These are phyloP conservation scores for Aspergillus sp. DNA, from an alignment of 2,329 filamentous ascomycete species.

Conservation along the genomic window DNA sequence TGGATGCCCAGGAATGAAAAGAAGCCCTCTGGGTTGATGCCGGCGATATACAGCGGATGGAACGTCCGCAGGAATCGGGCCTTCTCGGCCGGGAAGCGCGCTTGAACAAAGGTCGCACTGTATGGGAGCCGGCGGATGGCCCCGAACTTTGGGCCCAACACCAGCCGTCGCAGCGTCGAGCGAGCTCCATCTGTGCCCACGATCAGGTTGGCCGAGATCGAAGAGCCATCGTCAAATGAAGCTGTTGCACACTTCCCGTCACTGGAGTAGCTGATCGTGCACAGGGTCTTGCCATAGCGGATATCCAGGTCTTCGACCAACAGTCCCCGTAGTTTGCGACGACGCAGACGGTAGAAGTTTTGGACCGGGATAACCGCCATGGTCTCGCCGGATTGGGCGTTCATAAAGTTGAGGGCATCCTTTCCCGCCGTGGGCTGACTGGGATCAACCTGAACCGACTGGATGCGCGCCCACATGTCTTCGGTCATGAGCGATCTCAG, in stretches of 20 bases:
- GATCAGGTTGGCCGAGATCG: slow-evolving; percentile 11
- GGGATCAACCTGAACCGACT: slow-evolving; percentile 20
- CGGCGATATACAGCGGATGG: slow-evolving; percentile 37
- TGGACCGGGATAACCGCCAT: slow-evolving; percentile 18
- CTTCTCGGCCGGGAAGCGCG: slow-evolving; percentile 33
- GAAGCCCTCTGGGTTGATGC: slow-evolving; percentile 35
- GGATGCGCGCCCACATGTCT: slow-evolving; percentile 17
- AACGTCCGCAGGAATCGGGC: slow-evolving; percentile 36
- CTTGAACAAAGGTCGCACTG: slow-evolving; percentile 38
- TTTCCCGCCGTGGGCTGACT: slow-evolving; percentile 12
- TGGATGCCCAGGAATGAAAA: slow-evolving; percentile 39
- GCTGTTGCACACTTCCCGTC: slow-evolving; percentile 10
- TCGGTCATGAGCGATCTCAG: slow-evolving; percentile 14
- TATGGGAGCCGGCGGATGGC: slow-evolving; percentile 33
- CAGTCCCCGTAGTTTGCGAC: slow-evolving; percentile 19
- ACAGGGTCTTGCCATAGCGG: slow-evolving; percentile 13
- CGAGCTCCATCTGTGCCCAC: slow-evolving; percentile 19
- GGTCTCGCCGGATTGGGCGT: slow-evolving; percentile 17
- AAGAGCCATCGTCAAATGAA: slow-evolving; percentile 11
- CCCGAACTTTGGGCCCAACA: slow-evolving; percentile 22
- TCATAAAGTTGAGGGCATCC: slow-evolving; percentile 15
- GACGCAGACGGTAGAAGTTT: slow-evolving; percentile 19
- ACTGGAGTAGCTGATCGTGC: slow-evolving; percentile 9
- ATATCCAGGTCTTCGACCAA: slow-evolving; percentile 17
- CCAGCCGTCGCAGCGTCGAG: slow-evolving; percentile 12